phyloP scores from a whole-genome alignment of 2,329 filamentous ascomycete species.

The Ascochyta clinopodiicola region DNA sequence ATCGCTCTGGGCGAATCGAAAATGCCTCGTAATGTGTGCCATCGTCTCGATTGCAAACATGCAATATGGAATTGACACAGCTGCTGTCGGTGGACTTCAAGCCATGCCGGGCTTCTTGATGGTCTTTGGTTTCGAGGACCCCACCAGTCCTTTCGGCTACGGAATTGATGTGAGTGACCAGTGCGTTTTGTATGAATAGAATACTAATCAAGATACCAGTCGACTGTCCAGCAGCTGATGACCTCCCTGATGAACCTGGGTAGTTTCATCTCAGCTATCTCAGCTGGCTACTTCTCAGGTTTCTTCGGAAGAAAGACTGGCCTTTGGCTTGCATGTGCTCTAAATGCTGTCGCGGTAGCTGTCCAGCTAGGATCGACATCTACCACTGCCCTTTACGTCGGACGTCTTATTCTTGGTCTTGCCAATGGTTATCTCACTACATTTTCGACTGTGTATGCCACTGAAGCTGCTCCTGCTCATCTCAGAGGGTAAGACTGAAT shows the following conservation, averaged over 20 bases:
- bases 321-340: constrained; percentile 56
- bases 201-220: constrained; percentile 31
- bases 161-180: constrained; percentile 50
- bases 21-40: constrained; percentile 57
- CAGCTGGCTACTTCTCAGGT: constrained; percentile 56
- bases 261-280: constrained; percentile 58
- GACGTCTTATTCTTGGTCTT: constrained; percentile 48
- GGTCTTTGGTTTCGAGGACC: constrained; percentile 59
- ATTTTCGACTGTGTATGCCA: constrained; percentile 58
- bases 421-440: constrained; percentile 59
- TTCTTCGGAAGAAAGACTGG: constrained; percentile 56
- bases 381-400: constrained; percentile 48
- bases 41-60: constrained; percentile 58
- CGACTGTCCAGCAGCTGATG: constrained; percentile 61
- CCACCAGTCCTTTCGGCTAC: constrained; percentile 46
- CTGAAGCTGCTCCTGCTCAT: constrained; percentile 48
- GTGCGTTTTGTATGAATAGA: neutral
- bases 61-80: constrained; percentile 61
- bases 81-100: constrained; percentile 51
- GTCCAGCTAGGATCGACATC: constrained; percentile 27
- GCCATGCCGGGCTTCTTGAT: constrained; percentile 56
- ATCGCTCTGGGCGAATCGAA: constrained; percentile 45
- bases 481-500: constrained; percentile 31
- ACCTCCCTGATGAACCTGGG: constrained; percentile 60
- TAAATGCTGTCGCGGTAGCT: constrained; percentile 51